Conservation (phyloP, 1,139 yeast genomes). For the Blastobotrys arbuscula region DNA sequence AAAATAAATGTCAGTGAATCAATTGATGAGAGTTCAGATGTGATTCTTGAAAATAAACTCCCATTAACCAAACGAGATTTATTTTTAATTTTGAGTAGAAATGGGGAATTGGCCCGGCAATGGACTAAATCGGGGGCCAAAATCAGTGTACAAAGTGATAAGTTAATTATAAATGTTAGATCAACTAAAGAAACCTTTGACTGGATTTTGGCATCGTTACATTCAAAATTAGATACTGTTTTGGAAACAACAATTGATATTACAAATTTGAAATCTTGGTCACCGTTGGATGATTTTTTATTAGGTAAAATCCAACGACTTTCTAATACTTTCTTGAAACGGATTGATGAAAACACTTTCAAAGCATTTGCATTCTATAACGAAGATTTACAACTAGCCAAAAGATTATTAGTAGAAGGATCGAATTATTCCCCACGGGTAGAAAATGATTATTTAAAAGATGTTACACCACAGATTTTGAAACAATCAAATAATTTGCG, state of each 20-base stretch:
- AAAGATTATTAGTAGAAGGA: conserved; percentile 25
- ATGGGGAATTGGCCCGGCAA: conserved; percentile 44
- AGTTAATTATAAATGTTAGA: conserved; percentile 35
- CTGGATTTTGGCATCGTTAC: conserved; percentile 35
- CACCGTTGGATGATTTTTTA: conserved; percentile 4
- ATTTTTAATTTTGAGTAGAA: conserved; percentile 45
- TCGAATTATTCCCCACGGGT: conserved; percentile 20
- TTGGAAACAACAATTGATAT: conserved; percentile 7
- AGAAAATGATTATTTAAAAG: conserved; percentile 20
- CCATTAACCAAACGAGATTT: conserved; percentile 42
- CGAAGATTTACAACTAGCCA: conserved; percentile 23
- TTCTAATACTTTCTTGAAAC: conserved; percentile 29
- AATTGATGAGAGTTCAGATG: conserved; percentile 38
- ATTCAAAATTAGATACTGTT: conserved; percentile 24
- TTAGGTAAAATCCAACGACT: conserved; percentile 29
- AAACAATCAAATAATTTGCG: conserved; percentile 15
- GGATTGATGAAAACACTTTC: conserved; percentile 18
- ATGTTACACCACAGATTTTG: conserved; percentile 16
- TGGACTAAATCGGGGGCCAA: conserved; percentile 54
- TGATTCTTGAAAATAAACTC: conserved; percentile 38
- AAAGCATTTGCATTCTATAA: conserved; percentile 24
- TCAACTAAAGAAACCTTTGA: conserved; percentile 34
- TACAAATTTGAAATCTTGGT: neutral
- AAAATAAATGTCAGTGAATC: conserved; percentile 32
- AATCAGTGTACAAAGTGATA: conserved; percentile 40